These are phyloP conservation scores for Cladosporium sp. DNA, from an alignment of 2,329 filamentous ascomycete genomes.

Conservation along the genomic window DNA sequence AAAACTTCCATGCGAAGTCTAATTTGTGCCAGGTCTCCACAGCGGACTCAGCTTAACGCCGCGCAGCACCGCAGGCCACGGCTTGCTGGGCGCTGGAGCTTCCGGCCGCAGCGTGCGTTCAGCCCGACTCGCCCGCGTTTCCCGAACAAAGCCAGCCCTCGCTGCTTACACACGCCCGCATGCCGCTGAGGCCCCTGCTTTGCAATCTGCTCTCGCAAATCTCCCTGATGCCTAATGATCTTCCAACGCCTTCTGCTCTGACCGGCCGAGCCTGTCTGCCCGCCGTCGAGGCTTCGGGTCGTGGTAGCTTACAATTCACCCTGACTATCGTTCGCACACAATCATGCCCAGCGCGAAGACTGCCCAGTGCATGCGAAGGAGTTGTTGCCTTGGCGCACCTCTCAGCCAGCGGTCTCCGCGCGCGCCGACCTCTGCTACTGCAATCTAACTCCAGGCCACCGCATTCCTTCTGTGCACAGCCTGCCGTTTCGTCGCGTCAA, in stretches of 20 bases:
- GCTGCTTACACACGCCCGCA: not conserved
- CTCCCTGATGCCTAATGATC: not conserved
- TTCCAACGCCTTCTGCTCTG: not conserved
- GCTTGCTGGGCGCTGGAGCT: too few species aligned
- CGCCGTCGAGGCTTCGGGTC: not conserved
- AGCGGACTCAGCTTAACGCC: too few species aligned
- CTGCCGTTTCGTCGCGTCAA: slow-evolving; percentile 1
- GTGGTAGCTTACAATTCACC: too few species aligned
- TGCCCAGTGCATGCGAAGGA: not conserved
- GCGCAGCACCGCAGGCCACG: too few species aligned
- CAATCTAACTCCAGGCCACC: slow-evolving; percentile 12
- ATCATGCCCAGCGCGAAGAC: too few species aligned
- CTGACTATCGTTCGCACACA: too few species aligned
- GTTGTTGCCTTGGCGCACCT: slow-evolving; percentile 3
- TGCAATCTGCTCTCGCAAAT: not conserved
- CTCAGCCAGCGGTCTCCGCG: slow-evolving; percentile 7
- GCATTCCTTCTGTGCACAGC: slow-evolving; percentile 11
- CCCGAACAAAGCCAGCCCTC: too few species aligned
- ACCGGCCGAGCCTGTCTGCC: slow-evolving; percentile 5
- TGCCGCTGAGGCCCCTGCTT: not conserved
- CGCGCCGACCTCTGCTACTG: not conserved
- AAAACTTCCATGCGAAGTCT: not conserved
- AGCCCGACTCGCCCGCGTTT: too few species aligned
- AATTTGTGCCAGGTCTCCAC: too few species aligned
- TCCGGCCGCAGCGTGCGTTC: too few species aligned